Base-by-base conservation (phyloP, 208 protist genomes). In the Trypanosoma cruzi region DNA sequence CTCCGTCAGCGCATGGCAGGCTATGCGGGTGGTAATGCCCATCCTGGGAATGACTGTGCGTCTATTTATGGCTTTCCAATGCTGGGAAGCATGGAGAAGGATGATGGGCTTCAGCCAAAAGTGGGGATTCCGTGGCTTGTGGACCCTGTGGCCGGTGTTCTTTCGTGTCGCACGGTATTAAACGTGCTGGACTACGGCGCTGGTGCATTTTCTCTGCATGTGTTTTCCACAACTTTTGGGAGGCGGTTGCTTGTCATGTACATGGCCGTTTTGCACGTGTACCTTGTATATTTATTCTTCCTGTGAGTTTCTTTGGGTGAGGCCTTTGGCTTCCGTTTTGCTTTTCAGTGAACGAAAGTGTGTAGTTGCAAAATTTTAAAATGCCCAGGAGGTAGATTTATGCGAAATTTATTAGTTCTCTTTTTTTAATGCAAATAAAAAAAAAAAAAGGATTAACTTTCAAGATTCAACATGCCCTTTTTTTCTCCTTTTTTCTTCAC, bases 111-210 rank as follows among this genome's bases (percentile, higher is more conserved):
- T 29, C 36, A 46, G 2, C n/a, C 49, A 0, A 68, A 68, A 36
- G n/a, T 14, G 32, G n/a, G 44, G 20, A 20, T 68, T 37, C 63
- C 46, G 24, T 34, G 24, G 46, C 26, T 50, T 14, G 50, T 56
- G 6, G 50, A 59, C 14, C 14, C 34, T 26, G 4, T 18, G n/a
- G 29, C 1, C 10, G 53, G 63, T 48, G 22, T 68, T 7, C 20
- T 57, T 56, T 68, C 40, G 0, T 46, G 46, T 24, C 49, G 36
- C n/a, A 59, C 63, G 22, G 46, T 32, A 42, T 48, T 68, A 42
- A 56, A 68, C 28, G 34, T 54, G 16, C 16, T 68, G 0, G 63
- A 68, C 46, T 68, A 68, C n/a, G 22, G 20, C 24, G 46, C 63
- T n/a, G 22, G 63, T 36, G 4, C 57, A 16, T 20, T 68, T 50